Evolutionary conservation across 805 yeast genomes (phyloP).

Genomic region (Candida maesae): DNA sequence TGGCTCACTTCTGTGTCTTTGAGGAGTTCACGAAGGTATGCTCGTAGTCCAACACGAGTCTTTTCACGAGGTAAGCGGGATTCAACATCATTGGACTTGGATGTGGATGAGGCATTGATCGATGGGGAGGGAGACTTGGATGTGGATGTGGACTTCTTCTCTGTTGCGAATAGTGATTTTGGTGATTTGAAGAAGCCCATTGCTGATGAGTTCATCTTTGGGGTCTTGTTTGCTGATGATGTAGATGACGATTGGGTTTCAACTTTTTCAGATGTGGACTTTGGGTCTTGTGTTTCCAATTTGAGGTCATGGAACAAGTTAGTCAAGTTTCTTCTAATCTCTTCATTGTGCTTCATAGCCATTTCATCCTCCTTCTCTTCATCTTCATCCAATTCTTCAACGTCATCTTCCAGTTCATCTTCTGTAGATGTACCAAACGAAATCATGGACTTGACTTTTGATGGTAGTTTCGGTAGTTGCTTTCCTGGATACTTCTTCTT

Average conservation of each 20-base stretch:
- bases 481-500: constrained; percentile 65
- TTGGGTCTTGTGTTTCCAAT: constrained; percentile 5
- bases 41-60: constrained; percentile 71
- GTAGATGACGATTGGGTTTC: constrained; percentile 7
- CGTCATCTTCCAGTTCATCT: constrained; percentile 21
- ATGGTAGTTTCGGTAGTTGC: constrained; percentile 56
- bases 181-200: constrained; percentile 6
- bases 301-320: constrained; percentile 19
- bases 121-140: background rate
- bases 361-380: constrained; percentile 13
- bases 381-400: constrained; percentile 20
- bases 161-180: constrained; percentile 1
- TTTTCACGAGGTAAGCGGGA: constrained; percentile 61
- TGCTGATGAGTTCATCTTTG: background rate
- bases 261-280: too few species aligned
- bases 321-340: constrained; percentile 18
- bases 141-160: constrained; percentile 1
- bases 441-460: constrained; percentile 40
- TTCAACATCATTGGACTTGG: constrained; percentile 6
- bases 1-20: constrained; percentile 53
- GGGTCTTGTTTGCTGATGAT: constrained; percentile 1
- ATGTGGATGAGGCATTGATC: background rate
- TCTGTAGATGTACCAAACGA: constrained; percentile 24
- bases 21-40: constrained; percentile 56
- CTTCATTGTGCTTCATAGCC: constrained; percentile 20